Conservation (phyloP, 805 yeast genomes). For the Suhomyces prunicola region DNA sequence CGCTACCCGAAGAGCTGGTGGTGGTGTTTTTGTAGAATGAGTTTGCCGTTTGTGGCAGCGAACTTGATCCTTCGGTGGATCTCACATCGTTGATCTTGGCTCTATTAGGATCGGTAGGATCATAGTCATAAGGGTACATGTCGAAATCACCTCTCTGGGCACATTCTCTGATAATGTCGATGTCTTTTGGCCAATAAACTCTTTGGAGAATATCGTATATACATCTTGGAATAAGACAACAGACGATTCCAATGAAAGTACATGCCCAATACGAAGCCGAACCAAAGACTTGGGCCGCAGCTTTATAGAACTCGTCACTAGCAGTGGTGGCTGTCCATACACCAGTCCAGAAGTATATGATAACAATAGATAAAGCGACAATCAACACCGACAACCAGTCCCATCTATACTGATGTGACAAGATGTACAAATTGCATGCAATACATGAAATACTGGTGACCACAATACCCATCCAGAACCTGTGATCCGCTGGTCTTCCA, state of each 20-base stretch:
- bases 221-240: slow-evolving; percentile 62
- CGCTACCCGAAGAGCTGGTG: slow-evolving; percentile 6
- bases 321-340: slow-evolving; percentile 57
- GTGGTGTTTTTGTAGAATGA: slow-evolving; percentile 3
- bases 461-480: slow-evolving; percentile 69
- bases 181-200: slow-evolving; percentile 59
- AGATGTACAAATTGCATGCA: slow-evolving; percentile 62
- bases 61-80: neutral
- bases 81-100: slow-evolving; percentile 40
- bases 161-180: slow-evolving; percentile 68
- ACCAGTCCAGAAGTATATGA: slow-evolving; percentile 77
- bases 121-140: slow-evolving; percentile 48
- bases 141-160: slow-evolving; percentile 51
- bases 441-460: slow-evolving; percentile 60
- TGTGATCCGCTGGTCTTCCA: slow-evolving; percentile 60
- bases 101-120: slow-evolving; percentile 56
- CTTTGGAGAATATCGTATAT: slow-evolving; percentile 46
- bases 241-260: slow-evolving; percentile 51
- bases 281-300: slow-evolving; percentile 64
- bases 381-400: slow-evolving; percentile 64
- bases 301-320: slow-evolving; percentile 59
- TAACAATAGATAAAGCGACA: slow-evolving; percentile 49
- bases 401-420: slow-evolving; percentile 73
- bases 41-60: neutral
- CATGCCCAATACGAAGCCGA: slow-evolving; percentile 64